Evolutionary conservation across 2,329 filamentous ascomycete genomes (phyloP).

Genomic region (Exophiala bonariae): DNA sequence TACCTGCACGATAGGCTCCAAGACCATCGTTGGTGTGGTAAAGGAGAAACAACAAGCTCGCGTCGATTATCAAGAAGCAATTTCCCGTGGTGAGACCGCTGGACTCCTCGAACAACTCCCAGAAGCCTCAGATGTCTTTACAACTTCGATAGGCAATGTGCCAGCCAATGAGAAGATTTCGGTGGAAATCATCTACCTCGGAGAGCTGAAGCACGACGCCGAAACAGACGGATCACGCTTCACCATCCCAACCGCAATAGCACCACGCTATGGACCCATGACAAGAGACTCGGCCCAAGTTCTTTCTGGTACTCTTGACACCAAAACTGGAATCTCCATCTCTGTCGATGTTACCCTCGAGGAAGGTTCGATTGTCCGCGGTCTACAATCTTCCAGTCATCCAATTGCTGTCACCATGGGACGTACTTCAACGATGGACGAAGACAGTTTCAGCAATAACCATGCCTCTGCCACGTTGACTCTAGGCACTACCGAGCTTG

Average conservation of each 20-base stretch:
- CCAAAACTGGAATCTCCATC: conserved; percentile 51
- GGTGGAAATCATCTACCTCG: conserved; percentile 66
- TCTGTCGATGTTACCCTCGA: conserved; percentile 62
- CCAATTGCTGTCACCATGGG: conserved; percentile 67
- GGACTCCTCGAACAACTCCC: conserved; percentile 65
- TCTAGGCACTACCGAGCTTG: conserved; percentile 54
- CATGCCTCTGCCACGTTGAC: conserved; percentile 64
- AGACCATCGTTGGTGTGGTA: conserved; percentile 60
- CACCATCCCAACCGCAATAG: conserved; percentile 67
- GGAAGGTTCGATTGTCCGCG: conserved; percentile 57
- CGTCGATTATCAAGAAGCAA: conserved; percentile 59
- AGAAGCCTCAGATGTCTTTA: conserved; percentile 65
- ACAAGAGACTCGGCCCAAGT: conserved; percentile 5
- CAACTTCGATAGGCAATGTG: conserved; percentile 67
- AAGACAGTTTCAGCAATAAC: conserved; percentile 51
- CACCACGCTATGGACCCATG: conserved; percentile 61
- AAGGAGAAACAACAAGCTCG: conserved; percentile 65
- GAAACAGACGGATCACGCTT: conserved; percentile 67
- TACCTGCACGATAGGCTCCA: conserved; percentile 61
- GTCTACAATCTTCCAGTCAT: conserved; percentile 67
- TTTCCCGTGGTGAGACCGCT: conserved; percentile 60
- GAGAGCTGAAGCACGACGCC: conserved; percentile 71
- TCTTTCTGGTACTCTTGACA: conserved; percentile 6
- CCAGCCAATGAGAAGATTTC: conserved; percentile 57
- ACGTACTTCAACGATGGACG: conserved; percentile 49